phyloP scores from a whole-genome alignment of 345 rosid genomes.

The Streptanthus diversifolius region DNA sequence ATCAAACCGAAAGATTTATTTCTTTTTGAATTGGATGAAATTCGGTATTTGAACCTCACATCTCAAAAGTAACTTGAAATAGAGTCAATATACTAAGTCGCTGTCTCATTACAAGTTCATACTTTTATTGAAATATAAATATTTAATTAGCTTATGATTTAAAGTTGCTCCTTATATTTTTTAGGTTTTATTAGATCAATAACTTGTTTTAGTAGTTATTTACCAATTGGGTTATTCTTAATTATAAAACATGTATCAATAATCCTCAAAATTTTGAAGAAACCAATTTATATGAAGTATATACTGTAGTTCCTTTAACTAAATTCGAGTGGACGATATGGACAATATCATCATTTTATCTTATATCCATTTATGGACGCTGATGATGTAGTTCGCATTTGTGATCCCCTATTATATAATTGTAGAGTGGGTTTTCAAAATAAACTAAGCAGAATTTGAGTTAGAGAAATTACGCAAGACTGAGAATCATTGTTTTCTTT shows the following conservation, averaged over 20 bases:
- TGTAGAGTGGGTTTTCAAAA: background rate
- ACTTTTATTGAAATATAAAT: too few species aligned
- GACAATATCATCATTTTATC: background rate
- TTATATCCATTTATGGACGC: background rate
- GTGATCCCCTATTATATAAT: background rate
- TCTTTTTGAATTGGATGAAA: too few species aligned
- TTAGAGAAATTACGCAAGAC: background rate
- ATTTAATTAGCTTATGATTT: too few species aligned
- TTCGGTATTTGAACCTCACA: too few species aligned
- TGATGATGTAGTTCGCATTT: slow-evolving; percentile 3
- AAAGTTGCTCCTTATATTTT: too few species aligned
- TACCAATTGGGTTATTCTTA: background rate
- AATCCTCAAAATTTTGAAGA: background rate
- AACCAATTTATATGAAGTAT: background rate
- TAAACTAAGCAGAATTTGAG: background rate
- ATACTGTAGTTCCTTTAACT: background rate
- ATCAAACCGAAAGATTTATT: too few species aligned
- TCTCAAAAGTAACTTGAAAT: too few species aligned
- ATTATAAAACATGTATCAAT: too few species aligned
- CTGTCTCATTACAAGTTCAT: too few species aligned
- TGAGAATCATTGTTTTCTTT: background rate
- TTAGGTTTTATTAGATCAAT: background rate
- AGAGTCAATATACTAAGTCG: too few species aligned
- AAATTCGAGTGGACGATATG: background rate
- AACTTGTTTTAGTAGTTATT: background rate